These are phyloP conservation scores for Alternaria angustiovoidea DNA, from an alignment of 2,329 filamentous ascomycete species.

Conservation along the genomic window DNA sequence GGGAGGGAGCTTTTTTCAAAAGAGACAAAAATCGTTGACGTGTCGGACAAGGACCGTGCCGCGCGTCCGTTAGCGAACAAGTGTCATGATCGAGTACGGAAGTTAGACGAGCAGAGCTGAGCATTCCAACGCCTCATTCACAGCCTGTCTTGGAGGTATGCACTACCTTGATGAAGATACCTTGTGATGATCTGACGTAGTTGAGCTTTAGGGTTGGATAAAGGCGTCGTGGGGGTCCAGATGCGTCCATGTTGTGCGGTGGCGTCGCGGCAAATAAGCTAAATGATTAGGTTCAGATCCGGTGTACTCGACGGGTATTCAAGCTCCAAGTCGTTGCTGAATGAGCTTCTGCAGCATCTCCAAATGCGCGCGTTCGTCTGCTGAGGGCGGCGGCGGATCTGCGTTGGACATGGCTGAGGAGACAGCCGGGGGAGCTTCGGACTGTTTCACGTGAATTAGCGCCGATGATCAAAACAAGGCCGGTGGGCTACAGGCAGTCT, in stretches of 20 bases:
- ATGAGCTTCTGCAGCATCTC: conserved; percentile 45
- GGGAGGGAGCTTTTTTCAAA: conserved; percentile 3
- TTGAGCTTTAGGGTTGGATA: conserved; percentile 13
- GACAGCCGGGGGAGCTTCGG: conserved; percentile 50
- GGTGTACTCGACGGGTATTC: conserved; percentile 24
- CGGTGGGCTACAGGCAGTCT: conserved; percentile 51
- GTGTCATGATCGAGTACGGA: conserved; percentile 25
- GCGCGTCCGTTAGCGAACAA: conserved; percentile 24
- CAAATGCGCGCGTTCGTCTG: conserved; percentile 40
- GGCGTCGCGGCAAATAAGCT: conserved; percentile 30
- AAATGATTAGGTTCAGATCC: conserved; percentile 24
- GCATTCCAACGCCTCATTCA: conserved; percentile 3
- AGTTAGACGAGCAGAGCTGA: conserved; percentile 13
- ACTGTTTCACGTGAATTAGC: conserved; percentile 50
- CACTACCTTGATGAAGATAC: conserved; percentile 4
- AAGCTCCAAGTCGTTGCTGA: conserved; percentile 39
- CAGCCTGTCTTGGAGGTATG: conserved; percentile 12
- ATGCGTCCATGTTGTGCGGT: conserved; percentile 26
- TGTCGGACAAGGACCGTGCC: conserved; percentile 19
- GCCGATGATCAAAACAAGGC: conserved; percentile 41
- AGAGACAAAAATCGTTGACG: conserved; percentile 10
- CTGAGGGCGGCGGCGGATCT: conserved; percentile 34
- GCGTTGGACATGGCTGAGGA: conserved; percentile 40
- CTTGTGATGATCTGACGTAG: conserved; percentile 5
- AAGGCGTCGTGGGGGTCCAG: conserved; percentile 25